Base-by-base conservation (phyloP, 2,329 filamentous ascomycete species). In the Dactylellina haptotyla region DNA sequence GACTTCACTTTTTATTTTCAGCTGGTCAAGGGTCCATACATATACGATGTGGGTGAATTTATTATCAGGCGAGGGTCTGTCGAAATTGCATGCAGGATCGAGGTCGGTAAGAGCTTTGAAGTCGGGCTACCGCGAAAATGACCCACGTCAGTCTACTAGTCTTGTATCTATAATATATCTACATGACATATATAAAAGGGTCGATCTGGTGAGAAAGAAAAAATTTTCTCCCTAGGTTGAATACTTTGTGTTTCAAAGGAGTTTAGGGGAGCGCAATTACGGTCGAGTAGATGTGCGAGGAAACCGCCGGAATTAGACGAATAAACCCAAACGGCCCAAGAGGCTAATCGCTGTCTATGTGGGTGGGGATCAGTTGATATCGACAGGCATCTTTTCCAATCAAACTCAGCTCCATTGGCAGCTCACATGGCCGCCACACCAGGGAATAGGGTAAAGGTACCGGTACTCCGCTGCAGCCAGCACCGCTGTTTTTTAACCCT, bases 381-480 rank as follows among this genome's bases (percentile, higher is more conserved):
- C 30, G 57, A 72, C 65, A 70, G 48, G 58, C 50, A 51, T 57
- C 57, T 53, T 62, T 62, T 23, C 63, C 63, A 67, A 67, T 67
- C 53, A 67, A 59, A 67, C 63, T 67, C 63, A 59, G 53, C 63
- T 67, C 63, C 63, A 37, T 53, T 57, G 32, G 59, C 57, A 62
- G 66, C 67, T 64, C 67, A 72, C 67, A 72, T 72, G 67, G 67
- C 67, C 67, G 67, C 67, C 67, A 72, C 67, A 64, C n/a, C 48
- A 72, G 67, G 59, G 59, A 64, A 34, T 32, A 43, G 43, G 50
- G 50, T 34, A 43, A 14, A 58, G 53, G 67, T 72, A 72, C 67
- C 67, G 53, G 67, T 65, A 72, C 67, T 37, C 46, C 34, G 28
- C 25, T 8, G 14, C 34, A 8, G 28, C 30, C 30, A 34, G 16